phyloP scores from a whole-genome alignment of 208 protist species.

The Trypanosoma congolense region DNA sequence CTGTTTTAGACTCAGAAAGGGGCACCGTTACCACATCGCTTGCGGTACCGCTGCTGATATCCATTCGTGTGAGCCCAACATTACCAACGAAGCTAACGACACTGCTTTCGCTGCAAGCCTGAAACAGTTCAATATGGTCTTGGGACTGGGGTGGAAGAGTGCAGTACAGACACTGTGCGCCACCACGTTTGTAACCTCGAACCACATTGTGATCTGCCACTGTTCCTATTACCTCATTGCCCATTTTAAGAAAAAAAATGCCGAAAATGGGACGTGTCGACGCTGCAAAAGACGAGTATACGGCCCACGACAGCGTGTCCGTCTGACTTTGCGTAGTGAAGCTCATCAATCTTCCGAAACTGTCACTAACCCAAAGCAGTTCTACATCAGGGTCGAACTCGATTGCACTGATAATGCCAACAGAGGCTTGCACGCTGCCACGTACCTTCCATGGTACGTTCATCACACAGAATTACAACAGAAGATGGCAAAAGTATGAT shows the following conservation, averaged over 20 bases:
- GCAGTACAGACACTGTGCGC: slow-evolving; percentile 54
- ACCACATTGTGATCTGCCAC: slow-evolving; percentile 74
- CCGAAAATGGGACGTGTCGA: slow-evolving; percentile 46
- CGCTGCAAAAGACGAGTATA: slow-evolving; percentile 78
- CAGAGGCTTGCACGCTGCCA: slow-evolving; percentile 52
- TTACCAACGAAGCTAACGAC: slow-evolving; percentile 82
- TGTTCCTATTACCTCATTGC: slow-evolving; percentile 62
- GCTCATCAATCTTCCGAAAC: slow-evolving; percentile 75
- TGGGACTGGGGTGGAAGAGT: slow-evolving; percentile 57
- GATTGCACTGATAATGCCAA: slow-evolving; percentile 69
- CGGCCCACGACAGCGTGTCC: slow-evolving; percentile 59
- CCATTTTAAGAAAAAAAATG: slow-evolving; percentile 65
- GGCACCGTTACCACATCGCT: slow-evolving; percentile 48
- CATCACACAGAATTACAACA: too few species aligned
- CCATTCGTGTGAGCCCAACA: slow-evolving; percentile 67
- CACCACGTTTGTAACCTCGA: slow-evolving; percentile 79
- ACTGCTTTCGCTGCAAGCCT: slow-evolving; percentile 49
- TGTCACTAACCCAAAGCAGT: slow-evolving; percentile 82
- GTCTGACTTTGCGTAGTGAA: slow-evolving; percentile 59
- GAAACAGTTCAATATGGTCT: slow-evolving; percentile 80
- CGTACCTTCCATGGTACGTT: slow-evolving; percentile 66
- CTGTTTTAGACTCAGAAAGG: slow-evolving; percentile 45
- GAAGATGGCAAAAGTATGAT: too few species aligned
- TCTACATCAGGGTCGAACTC: slow-evolving; percentile 86
- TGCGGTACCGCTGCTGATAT: slow-evolving; percentile 35